Evolutionary conservation across 805 yeast species (phyloP).

Genomic region (Metschnikowia lachancei): DNA sequence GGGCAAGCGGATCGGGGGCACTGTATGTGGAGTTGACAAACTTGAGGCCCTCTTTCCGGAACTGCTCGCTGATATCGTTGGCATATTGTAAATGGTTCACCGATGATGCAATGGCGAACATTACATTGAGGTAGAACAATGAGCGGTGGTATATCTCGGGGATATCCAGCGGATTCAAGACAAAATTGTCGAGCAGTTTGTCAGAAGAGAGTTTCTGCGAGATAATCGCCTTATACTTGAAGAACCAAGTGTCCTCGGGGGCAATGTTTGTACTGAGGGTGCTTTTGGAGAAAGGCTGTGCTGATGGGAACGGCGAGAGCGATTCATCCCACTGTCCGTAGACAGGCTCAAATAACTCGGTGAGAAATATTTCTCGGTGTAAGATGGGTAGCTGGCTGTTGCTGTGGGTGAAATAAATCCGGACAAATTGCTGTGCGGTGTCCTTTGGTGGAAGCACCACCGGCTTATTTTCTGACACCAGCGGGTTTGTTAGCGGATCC

Average conservation of each 20-base stretch:
- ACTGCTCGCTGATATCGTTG: constrained; percentile 64
- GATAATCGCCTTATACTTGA: constrained; percentile 37
- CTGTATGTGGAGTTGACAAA: constrained; percentile 59
- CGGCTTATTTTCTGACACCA: constrained; percentile 25
- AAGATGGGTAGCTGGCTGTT: constrained; percentile 82
- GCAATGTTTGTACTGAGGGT: not conserved
- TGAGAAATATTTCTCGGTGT: constrained; percentile 75
- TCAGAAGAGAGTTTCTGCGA: constrained; percentile 8
- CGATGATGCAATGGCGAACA: constrained; percentile 79
- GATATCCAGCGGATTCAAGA: constrained; percentile 31
- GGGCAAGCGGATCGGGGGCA: constrained; percentile 60
- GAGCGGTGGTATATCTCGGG: constrained; percentile 52
- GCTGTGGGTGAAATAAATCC: constrained; percentile 70
- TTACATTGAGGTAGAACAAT: constrained; percentile 68
- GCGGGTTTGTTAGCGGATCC: constrained; percentile 18
- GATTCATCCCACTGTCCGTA: constrained; percentile 64
- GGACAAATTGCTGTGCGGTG: constrained; percentile 63
- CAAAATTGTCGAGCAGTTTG: constrained; percentile 24
- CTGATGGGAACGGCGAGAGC: constrained; percentile 49
- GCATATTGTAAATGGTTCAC: constrained; percentile 68
- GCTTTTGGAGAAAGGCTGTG: constrained; percentile 5
- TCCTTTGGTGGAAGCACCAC: constrained; percentile 66
- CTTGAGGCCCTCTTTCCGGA: constrained; percentile 60
- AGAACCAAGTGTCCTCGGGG: constrained; percentile 46
- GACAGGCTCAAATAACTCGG: constrained; percentile 67